A percentile compares a stretch with the other conserved stretches of the same genome.
Conservation (phyloP, 768 basidiomycete species). For the Mycena polygramma region DNA sequence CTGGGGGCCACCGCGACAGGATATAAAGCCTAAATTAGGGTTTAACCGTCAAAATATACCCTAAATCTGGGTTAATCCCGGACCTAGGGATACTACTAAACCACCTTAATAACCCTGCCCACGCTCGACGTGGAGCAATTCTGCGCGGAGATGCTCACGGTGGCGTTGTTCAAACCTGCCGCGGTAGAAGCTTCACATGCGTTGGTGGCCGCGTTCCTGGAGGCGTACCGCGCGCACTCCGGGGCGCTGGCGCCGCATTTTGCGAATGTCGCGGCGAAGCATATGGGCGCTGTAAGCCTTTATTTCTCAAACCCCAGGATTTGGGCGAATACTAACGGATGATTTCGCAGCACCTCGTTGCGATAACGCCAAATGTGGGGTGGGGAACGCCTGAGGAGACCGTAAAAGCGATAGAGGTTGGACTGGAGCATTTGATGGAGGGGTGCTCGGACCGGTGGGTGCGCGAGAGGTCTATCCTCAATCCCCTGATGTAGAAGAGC, state of each 20-base stretch:
- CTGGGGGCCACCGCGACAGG: no score
- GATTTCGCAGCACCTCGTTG: no score
- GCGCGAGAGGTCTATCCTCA: conserved; percentile 25
- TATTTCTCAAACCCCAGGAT: no score
- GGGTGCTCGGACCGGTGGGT: conserved; percentile 35
- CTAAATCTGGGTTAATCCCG: no score
- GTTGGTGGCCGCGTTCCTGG: conserved; percentile 60
- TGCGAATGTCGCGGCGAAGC: conserved; percentile 26
- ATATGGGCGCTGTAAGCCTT: no score
- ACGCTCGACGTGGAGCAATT: conserved; percentile 76
- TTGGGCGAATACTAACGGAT: no score
- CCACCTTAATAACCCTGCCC: no score
- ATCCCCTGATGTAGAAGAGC: conserved; percentile 16
- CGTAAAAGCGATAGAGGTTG: conserved; percentile 26
- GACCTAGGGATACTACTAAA: no score
- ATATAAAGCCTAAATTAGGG: no score
- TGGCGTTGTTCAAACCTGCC: conserved; percentile 61
- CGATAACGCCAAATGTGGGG: conserved; percentile 13
- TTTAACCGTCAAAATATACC: no score
- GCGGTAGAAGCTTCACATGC: conserved; percentile 51
- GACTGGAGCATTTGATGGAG: conserved; percentile 22
- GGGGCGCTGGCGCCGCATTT: conserved; percentile 16
- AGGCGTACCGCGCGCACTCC: conserved; percentile 50
- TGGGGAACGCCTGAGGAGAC: conserved; percentile 32
- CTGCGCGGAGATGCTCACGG: conserved; percentile 67